Percentiles rank a stretch among this genome's conserved stretches.
Evolutionary conservation across 768 basidiomycete species (phyloP).

Genomic region (Suillus variegatus): DNA sequence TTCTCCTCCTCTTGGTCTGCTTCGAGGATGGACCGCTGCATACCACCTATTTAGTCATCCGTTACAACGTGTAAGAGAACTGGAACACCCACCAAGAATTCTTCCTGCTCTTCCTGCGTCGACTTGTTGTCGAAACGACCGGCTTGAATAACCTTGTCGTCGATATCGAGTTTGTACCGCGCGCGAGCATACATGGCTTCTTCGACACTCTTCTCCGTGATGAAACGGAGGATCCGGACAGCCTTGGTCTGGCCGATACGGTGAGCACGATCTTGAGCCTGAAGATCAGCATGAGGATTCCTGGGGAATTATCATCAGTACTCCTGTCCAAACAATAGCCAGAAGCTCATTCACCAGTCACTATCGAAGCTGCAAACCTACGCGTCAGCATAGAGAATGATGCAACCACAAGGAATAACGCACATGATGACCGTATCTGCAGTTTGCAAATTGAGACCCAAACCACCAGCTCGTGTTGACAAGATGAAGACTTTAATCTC

Average conservation of each 20-base stretch:
- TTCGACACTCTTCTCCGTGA: conserved; percentile 97
- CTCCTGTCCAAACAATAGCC: not conserved
- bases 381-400: conserved; percentile 14
- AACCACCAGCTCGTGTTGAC: conserved; percentile 90
- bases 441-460: conserved; percentile 93
- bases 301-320: conserved; percentile 34
- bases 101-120: conserved; percentile 96
- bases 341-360: conserved; percentile 52
- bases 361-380: conserved; percentile 62
- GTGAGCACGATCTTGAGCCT: conserved; percentile 99
- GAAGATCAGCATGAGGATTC: conserved; percentile 99
- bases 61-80: conserved; percentile 3
- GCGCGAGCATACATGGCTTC: conserved; percentile 97
- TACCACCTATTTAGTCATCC: conserved; percentile 10
- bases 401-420: conserved; percentile 29
- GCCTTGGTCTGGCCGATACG: conserved; percentile 99
- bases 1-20: conserved; percentile 90
- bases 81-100: conserved; percentile 71
- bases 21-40: conserved; percentile 85
- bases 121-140: conserved; percentile 99
- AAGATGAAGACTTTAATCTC: conserved; percentile 91
- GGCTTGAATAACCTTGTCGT: conserved; percentile 99
- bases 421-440: conserved; percentile 97
- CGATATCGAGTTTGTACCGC: conserved; percentile 94
- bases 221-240: conserved; percentile 93